Evolutionary conservation across 192 early-diverging fungal genomes (phyloP).

Genomic region (Coemansia sp.): DNA sequence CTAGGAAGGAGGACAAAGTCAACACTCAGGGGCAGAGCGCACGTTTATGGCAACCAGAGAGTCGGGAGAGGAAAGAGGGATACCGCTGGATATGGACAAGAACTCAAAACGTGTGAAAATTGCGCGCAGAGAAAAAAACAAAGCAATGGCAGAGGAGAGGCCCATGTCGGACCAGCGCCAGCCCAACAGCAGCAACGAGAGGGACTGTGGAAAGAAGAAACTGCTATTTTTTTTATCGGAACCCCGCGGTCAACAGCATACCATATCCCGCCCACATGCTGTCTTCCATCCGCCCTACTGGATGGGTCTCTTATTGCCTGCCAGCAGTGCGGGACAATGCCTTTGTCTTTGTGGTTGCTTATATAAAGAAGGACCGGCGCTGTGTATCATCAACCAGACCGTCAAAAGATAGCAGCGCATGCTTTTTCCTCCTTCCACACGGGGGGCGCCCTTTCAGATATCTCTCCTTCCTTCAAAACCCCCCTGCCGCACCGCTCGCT

Average conservation of each 20-base stretch:
- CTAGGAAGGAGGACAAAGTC: constrained; percentile 7
- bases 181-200: not conserved
- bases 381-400: not conserved
- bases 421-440: not conserved
- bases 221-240: not conserved
- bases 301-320: not conserved
- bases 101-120: not conserved
- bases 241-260: too few species aligned
- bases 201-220: not conserved
- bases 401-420: not conserved
- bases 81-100: not conserved
- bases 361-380: not conserved
- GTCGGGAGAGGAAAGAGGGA: not conserved
- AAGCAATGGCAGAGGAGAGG: too few species aligned
- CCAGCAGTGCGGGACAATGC: not conserved
- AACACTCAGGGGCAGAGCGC: not conserved
- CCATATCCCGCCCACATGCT: too few species aligned
- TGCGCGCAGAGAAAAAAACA: not conserved
- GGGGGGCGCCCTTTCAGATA: too few species aligned
- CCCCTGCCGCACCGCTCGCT: not conserved
- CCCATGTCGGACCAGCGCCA: not conserved
- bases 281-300: too few species aligned
- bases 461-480: not conserved
- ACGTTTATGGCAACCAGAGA: not conserved
- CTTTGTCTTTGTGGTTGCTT: not conserved